phyloP scores from a whole-genome alignment of 352 stramenopile genomes.

The Pythium utonaiense region DNA sequence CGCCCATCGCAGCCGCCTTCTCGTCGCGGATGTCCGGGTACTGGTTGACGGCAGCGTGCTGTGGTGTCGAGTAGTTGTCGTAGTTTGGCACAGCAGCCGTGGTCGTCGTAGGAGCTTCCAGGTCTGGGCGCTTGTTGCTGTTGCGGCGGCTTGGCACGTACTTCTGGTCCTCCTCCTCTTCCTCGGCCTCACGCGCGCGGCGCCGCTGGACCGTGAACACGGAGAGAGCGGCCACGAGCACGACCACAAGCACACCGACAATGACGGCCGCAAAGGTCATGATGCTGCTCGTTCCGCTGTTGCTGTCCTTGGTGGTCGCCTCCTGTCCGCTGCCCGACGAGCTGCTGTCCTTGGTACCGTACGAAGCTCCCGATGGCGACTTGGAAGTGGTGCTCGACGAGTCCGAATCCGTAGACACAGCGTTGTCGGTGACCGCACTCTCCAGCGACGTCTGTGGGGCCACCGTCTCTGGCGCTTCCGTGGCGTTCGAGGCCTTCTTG shows the following conservation, averaged over 20 bases:
- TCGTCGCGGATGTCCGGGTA: neutral
- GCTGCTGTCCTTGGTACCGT: constrained; percentile 7
- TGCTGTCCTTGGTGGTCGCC: neutral
- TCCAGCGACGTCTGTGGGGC: neutral
- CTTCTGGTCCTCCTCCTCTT: constrained; percentile 19
- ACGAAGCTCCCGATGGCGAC: neutral
- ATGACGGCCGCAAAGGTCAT: constrained; percentile 14
- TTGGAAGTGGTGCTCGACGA: constrained; percentile 1
- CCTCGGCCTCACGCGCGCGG: constrained; percentile 1
- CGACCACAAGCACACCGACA: constrained; percentile 11
- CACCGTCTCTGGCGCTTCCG: neutral
- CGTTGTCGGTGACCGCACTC: neutral
- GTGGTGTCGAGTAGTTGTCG: constrained; percentile 14
- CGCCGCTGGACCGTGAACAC: constrained; percentile 11
- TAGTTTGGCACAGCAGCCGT: constrained; percentile 8
- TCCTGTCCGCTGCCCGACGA: constrained; percentile 7
- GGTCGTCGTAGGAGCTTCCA: constrained; percentile 1
- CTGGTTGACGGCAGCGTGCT: neutral
- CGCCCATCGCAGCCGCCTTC: neutral
- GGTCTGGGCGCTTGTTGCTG: constrained; percentile 8
- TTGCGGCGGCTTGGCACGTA: constrained; percentile 8
- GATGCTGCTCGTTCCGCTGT: neutral
- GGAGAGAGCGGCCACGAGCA: constrained; percentile 4
- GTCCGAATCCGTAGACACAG: neutral
- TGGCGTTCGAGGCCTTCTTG: neutral